A percentile compares a stretch with the other conserved stretches of the same genome.
phyloP scores from a whole-genome alignment of 331 rosid genomes.

The Phaseolus coccineus region DNA sequence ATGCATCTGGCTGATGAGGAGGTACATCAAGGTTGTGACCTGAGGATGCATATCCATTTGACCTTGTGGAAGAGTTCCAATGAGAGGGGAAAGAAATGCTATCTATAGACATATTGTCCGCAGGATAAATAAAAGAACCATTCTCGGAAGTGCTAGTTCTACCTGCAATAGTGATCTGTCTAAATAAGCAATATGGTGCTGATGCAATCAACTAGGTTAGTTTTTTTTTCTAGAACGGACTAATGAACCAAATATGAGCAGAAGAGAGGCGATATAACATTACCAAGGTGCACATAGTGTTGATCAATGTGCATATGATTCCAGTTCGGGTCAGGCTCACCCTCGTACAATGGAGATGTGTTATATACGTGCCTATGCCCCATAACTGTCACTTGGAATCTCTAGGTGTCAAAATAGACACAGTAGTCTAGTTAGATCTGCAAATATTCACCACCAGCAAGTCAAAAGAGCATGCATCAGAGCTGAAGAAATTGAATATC shows the following conservation, averaged over 20 bases:
- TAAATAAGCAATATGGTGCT: conserved; percentile 37
- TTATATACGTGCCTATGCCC: conserved; percentile 78
- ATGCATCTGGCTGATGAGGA: conserved; percentile 64
- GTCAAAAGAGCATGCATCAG: conserved; percentile 36
- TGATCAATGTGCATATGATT: conserved; percentile 74
- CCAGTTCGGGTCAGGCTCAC: conserved; percentile 84
- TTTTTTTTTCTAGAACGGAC: background rate
- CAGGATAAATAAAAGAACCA: conserved; percentile 63
- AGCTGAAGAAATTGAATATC: conserved; percentile 41
- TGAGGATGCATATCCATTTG: conserved; percentile 68
- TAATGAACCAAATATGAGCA: conserved; percentile 5
- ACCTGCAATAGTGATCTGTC: conserved; percentile 52
- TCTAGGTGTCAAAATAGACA: conserved; percentile 38
- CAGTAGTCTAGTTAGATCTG: conserved; percentile 37
- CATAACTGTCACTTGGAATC: conserved; percentile 59
- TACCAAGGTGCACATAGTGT: conserved; percentile 69
- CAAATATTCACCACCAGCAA: conserved; percentile 55
- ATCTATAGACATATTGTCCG: conserved; percentile 66
- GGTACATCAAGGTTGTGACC: conserved; percentile 62
- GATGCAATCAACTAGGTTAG: conserved; percentile 14
- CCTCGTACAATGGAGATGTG: conserved; percentile 69
- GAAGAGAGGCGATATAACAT: conserved; percentile 43
- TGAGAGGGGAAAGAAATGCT: conserved; percentile 61
- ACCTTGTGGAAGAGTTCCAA: conserved; percentile 66
- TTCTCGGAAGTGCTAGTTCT: conserved; percentile 66